These are phyloP conservation scores for Penicillium odoratum DNA, from an alignment of 495 filamentous ascomycete genomes.

Conservation along the genomic window DNA sequence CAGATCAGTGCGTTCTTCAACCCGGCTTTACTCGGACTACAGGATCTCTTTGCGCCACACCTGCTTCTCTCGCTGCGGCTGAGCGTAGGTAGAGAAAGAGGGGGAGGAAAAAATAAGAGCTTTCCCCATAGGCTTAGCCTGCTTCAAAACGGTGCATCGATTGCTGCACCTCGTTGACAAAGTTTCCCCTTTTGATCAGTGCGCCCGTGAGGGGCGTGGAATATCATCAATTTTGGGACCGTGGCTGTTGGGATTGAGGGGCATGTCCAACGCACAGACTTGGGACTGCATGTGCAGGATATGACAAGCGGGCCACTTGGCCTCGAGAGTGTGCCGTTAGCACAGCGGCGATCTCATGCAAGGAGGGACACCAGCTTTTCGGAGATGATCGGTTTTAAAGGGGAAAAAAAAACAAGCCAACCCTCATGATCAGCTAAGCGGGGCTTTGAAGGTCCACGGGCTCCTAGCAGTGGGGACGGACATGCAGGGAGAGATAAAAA, in stretches of 20 bases:
- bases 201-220: neutral
- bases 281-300: constrained; percentile 18
- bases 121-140: constrained; percentile 5
- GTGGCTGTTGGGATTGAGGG: constrained; percentile 5
- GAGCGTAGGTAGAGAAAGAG: neutral
- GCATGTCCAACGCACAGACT: constrained; percentile 6
- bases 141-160: constrained; percentile 3
- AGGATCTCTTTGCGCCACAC: constrained; percentile 21
- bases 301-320: constrained; percentile 22
- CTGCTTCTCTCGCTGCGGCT: constrained; percentile 9
- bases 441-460: constrained; percentile 3
- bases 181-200: neutral
- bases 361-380: constrained; percentile 9
- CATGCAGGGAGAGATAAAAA: constrained; percentile 1
- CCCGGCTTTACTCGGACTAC: constrained; percentile 7
- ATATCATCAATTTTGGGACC: neutral
- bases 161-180: neutral
- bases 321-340: constrained; percentile 5
- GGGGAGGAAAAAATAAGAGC: neutral
- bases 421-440: neutral
- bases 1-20: constrained; percentile 16
- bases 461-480: neutral
- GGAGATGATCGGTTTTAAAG: neutral
- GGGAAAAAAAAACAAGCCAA: neutral
- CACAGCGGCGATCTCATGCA: constrained; percentile 20